A percentile compares a stretch with the other conserved stretches of the same genome.
These are phyloP conservation scores for Dimargaris xerosporica DNA, from an alignment of 192 early-diverging fungal genomes.

Conservation along the genomic window DNA sequence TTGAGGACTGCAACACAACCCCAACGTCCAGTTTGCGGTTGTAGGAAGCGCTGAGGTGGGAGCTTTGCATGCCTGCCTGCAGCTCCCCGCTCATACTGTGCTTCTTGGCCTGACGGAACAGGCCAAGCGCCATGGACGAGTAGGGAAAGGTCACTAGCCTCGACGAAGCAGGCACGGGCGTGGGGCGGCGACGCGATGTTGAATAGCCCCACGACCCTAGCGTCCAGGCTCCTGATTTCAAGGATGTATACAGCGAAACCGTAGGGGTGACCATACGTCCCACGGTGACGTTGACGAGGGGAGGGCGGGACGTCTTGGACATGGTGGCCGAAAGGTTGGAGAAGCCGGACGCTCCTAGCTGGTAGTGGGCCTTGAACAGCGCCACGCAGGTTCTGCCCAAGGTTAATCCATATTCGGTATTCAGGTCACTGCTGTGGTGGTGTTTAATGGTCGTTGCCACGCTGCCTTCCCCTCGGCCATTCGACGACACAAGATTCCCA, in stretches of 20 bases:
- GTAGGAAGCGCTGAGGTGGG: conserved; percentile 15
- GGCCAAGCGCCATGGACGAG: neutral
- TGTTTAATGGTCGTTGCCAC: neutral
- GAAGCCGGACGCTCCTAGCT: neutral
- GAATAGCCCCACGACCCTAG: conserved; percentile 2
- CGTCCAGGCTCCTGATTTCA: conserved; percentile 5
- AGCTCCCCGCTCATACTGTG: neutral
- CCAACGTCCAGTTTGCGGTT: conserved; percentile 9
- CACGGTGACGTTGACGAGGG: neutral
- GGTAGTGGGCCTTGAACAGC: neutral
- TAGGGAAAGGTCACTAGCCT: neutral
- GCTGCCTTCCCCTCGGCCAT: neutral
- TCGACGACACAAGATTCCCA: neutral
- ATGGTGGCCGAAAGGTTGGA: neutral
- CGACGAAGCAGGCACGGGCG: neutral
- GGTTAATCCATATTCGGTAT: neutral
- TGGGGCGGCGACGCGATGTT: neutral
- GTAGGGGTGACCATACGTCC: neutral
- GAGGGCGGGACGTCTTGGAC: neutral
- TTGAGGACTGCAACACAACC: neutral
- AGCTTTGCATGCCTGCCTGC: conserved; percentile 13
- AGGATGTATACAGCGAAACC: neutral
- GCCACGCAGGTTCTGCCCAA: neutral
- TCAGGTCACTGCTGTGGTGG: conserved; percentile 6
- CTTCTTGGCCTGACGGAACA: neutral